phyloP scores from a whole-genome alignment of 176 grass and related monocot genomes.

The Aegilops speltoides region DNA sequence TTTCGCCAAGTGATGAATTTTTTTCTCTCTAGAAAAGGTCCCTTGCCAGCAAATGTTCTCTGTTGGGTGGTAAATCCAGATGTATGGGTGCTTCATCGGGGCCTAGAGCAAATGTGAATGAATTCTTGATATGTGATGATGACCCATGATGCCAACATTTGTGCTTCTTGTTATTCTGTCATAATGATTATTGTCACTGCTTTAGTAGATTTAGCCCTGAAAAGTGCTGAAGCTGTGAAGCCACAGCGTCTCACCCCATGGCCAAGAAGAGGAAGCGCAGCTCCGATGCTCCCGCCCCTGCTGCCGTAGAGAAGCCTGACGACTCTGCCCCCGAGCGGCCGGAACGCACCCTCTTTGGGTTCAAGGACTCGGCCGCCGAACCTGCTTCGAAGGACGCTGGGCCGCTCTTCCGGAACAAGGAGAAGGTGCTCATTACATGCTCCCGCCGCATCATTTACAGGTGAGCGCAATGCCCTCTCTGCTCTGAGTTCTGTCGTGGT shows the following conservation, averaged over 20 bases:
- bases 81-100: background rate
- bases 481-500: background rate
- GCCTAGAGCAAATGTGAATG: background rate
- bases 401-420: constrained; percentile 66
- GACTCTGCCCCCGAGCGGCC: constrained; percentile 43
- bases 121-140: too few relatives aligned
- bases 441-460: constrained; percentile 85
- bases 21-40: background rate
- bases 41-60: too few relatives aligned
- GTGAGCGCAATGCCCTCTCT: background rate
- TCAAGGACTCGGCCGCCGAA: constrained; percentile 38
- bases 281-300: background rate
- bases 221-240: background rate
- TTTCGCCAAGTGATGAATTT: background rate
- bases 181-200: too few relatives aligned
- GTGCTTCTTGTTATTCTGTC: too few relatives aligned
- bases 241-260: constrained; percentile 35
- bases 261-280: constrained; percentile 79
- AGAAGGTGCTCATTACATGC: constrained; percentile 94
- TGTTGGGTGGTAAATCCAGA: background rate
- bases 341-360: constrained; percentile 67
- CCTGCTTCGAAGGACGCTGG: background rate
- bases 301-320: constrained; percentile 31
- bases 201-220: too few relatives aligned
- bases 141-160: too few relatives aligned